phyloP scores from a whole-genome alignment of 106 monocot genomes.

The Apostasia shenzhenica region DNA sequence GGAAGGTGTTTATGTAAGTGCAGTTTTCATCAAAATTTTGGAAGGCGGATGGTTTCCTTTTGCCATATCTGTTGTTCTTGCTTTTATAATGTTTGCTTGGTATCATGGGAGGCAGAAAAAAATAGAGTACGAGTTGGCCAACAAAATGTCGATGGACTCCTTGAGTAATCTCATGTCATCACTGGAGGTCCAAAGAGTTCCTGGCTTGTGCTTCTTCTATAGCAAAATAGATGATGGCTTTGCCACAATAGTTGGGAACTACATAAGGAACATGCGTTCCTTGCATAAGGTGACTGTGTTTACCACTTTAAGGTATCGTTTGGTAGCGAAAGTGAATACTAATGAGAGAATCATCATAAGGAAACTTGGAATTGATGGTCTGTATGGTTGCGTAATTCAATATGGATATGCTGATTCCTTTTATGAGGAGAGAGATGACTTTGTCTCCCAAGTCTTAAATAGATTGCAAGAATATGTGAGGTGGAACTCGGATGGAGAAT shows the following conservation, averaged over 20 bases:
- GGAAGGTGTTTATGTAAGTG: slow-evolving; percentile 59
- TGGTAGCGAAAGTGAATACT: slow-evolving; percentile 45
- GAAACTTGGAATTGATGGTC: slow-evolving; percentile 34
- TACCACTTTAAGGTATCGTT: slow-evolving; percentile 37
- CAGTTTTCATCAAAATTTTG: slow-evolving; percentile 51
- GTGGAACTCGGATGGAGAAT: slow-evolving; percentile 5
- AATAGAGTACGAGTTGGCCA: slow-evolving; percentile 40
- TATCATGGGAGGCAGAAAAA: slow-evolving; percentile 63
- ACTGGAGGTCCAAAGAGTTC: slow-evolving; percentile 34
- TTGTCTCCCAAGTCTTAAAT: slow-evolving; percentile 29
- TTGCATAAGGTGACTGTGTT: slow-evolving; percentile 56
- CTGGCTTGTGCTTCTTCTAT: slow-evolving; percentile 73
- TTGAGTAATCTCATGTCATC: slow-evolving; percentile 28
- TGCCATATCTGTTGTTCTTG: slow-evolving; percentile 53
- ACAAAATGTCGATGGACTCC: slow-evolving; percentile 39
- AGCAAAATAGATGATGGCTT: slow-evolving; percentile 58
- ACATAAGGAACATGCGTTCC: slow-evolving; percentile 42
- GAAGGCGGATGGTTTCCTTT: slow-evolving; percentile 84
- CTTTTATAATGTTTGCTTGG: slow-evolving; percentile 68
- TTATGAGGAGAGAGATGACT: slow-evolving; percentile 30
- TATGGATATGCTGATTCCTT: slow-evolving; percentile 58
- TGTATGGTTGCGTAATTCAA: slow-evolving; percentile 52
- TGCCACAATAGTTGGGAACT: slow-evolving; percentile 58
- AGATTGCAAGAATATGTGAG: slow-evolving; percentile 27
- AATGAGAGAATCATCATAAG: slow-evolving; percentile 33